Base-by-base conservation (phyloP, 2,329 filamentous ascomycete species). In the Arthroderma sp. region DNA sequence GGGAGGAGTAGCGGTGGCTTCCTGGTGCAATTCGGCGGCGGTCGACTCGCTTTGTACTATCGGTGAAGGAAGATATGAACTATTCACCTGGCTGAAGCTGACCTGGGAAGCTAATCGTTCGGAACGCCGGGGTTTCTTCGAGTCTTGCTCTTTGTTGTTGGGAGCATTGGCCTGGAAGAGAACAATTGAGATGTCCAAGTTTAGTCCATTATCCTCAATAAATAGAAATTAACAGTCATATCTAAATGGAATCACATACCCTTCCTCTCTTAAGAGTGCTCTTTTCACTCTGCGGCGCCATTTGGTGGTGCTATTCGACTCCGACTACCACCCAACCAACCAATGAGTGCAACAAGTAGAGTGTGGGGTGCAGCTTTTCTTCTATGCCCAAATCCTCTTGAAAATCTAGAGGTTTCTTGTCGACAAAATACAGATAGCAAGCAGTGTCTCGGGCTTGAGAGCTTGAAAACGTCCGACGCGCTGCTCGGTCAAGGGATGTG, bases 81-180 rank as follows among this genome's bases (percentile, higher is more conserved):
- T 76, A 54, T 76, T 70, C 54, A 82, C 60, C 57, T 60, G 64
- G 11, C 69, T 37, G 32, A 39, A 40, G 22, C 27, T 32, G 32
- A 49, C 69, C 53, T 78, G 75, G 29, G 77, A 78, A 31, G 75
- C 78, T 48, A 86, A 68, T 50, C 85, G 80, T 53, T 84, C 72
- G 38, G 85, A 87, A n/a, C 86, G 79, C 51, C 89, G 82, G 48
- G 83, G 80, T 64, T 94, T 94, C 74, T 95, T 95, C 51, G 74
- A 68, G 50, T 87, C 82, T 51, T 66, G 62, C 34, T 57, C 58
- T 33, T 72, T 68, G 54, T 76, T 72, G 45, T 81, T 77, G 54
- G 77, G 79, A 42, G 75, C 70, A 36, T 82, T 85, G 54, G 49
- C 50, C 27, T 51, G 51, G 46, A 45, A 42, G 29, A 27, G 42